phyloP scores from a whole-genome alignment of 495 filamentous ascomycete genomes.

The Cetradonia linearis region DNA sequence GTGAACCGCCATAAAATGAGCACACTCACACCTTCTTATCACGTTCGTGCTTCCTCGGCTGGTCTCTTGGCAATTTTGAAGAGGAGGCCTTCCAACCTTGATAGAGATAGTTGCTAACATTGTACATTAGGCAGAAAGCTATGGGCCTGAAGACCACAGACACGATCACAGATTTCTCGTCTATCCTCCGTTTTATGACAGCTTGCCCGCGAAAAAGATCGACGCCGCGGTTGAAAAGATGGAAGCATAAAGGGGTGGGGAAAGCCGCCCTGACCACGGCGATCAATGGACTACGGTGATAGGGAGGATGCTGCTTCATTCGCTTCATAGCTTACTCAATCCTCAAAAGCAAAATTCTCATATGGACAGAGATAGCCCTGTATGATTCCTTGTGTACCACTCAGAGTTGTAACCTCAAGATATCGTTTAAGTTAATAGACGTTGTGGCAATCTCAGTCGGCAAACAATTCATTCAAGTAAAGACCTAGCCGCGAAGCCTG shows the following conservation, averaged over 20 bases:
- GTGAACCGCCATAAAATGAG: conserved; percentile 54
- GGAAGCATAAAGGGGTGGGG: neutral
- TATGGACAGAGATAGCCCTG: no score
- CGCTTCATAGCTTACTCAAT: no score
- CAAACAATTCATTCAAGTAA: no score
- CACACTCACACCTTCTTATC: conserved; percentile 1
- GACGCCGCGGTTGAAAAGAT: neutral
- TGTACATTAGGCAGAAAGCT: neutral
- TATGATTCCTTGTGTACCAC: no score
- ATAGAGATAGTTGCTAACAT: neutral
- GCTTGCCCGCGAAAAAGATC: neutral
- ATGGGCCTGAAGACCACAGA: neutral
- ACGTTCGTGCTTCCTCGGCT: neutral
- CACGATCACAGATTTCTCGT: neutral
- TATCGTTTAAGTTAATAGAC: no score
- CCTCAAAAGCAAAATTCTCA: no score
- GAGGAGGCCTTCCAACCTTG: neutral
- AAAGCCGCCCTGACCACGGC: no score
- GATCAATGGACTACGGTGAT: no score
- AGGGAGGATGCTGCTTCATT: no score
- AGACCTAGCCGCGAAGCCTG: no score
- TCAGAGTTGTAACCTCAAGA: no score
- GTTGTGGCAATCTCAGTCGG: no score
- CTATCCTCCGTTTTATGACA: neutral
- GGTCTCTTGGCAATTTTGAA: neutral